These are phyloP conservation scores for Parastagonospora nodorum DNA, from an alignment of 2,329 filamentous ascomycete species.

Conservation along the genomic window DNA sequence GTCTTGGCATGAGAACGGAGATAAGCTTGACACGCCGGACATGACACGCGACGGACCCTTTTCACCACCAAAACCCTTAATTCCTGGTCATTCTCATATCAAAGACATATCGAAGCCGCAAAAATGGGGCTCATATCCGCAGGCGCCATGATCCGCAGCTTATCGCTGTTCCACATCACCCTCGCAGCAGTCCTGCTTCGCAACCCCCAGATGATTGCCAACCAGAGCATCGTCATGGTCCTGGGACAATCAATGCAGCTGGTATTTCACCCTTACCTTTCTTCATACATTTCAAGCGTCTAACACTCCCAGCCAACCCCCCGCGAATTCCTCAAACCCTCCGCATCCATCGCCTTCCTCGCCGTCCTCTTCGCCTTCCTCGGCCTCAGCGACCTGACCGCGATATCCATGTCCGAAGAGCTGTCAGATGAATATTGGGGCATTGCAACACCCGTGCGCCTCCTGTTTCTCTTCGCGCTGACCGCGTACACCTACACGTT, in stretches of 20 bases:
- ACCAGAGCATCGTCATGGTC: constrained; percentile 80
- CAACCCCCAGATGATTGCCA: constrained; percentile 71
- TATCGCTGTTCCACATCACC: constrained; percentile 84
- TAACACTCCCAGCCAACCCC: constrained; percentile 61
- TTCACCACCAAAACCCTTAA: constrained; percentile 3
- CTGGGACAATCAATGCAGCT: constrained; percentile 84
- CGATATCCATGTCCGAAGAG: constrained; percentile 52
- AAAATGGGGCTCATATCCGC: constrained; percentile 81
- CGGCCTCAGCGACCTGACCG: constrained; percentile 53
- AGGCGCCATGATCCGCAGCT: constrained; percentile 77
- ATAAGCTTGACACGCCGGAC: constrained; percentile 18
- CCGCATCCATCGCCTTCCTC: constrained; percentile 68
- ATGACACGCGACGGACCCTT: constrained; percentile 8
- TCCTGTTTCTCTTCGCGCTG: constrained; percentile 65
- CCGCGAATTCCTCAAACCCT: constrained; percentile 69
- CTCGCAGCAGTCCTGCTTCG: constrained; percentile 83
- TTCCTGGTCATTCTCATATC: background rate
- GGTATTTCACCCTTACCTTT: constrained; percentile 55
- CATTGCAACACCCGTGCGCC: constrained; percentile 65
- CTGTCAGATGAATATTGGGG: constrained; percentile 54
- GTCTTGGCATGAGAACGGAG: constrained; percentile 18
- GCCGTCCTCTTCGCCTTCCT: constrained; percentile 73
- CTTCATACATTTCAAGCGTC: background rate
- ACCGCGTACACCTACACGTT: constrained; percentile 70
- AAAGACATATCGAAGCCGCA: background rate